Evolutionary conservation across 306 rosid species (phyloP).

Genomic region (Alnus glutinosa): DNA sequence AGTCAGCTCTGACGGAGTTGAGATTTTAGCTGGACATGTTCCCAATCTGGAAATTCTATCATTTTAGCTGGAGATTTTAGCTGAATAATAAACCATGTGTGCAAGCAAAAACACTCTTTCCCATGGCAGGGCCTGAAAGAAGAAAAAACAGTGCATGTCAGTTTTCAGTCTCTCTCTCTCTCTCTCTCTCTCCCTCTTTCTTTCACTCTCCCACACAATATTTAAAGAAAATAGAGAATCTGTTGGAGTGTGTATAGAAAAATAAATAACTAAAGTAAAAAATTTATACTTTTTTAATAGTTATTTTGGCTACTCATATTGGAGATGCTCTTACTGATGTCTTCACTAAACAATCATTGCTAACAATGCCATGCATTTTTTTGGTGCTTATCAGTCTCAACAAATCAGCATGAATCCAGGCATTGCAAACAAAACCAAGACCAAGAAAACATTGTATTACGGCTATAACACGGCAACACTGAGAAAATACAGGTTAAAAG

Average conservation of each 20-base stretch:
- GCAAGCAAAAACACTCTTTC: neutral
- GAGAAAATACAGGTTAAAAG: neutral
- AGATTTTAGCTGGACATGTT: constrained; percentile 66
- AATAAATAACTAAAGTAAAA: too few species aligned
- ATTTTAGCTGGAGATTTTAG: neutral
- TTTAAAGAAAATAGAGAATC: too few species aligned
- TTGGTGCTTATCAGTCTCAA: too few species aligned
- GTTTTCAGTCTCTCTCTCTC: neutral
- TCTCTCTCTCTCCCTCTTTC: too few species aligned
- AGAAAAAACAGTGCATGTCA: neutral
- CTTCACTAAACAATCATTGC: too few species aligned
- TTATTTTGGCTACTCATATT: too few species aligned
- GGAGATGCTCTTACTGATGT: too few species aligned
- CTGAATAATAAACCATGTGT: neutral
- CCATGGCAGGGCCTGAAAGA: neutral
- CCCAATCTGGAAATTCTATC: constrained; percentile 69
- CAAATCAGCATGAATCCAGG: neutral
- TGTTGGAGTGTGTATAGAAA: too few species aligned
- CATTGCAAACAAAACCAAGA: constrained; percentile 13
- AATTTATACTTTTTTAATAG: too few species aligned
- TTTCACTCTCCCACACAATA: too few species aligned
- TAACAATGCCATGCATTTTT: too few species aligned
- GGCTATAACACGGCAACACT: neutral
- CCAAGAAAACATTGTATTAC: neutral
- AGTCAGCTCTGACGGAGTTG: constrained; percentile 73